Evolutionary conservation across 2,329 filamentous ascomycete genomes (phyloP), one percentile per base, ranked within the genome.

Genomic region (Rhynchosporium graminicola): DNA sequence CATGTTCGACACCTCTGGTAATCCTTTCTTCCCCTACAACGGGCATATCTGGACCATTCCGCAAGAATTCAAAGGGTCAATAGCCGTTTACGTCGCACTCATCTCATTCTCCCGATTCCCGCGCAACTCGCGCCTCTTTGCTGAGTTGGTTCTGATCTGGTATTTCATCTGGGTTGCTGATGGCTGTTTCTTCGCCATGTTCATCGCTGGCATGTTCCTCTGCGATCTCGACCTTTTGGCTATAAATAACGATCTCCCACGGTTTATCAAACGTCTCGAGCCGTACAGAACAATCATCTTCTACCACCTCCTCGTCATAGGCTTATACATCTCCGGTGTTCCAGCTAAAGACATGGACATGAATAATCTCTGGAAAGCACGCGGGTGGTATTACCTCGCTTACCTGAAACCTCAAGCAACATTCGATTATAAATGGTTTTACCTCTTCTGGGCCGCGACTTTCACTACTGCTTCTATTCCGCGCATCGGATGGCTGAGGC

Each of bases 81-180:
- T 90, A 59, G 76, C 86, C 65, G 75, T 88, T 59, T 90, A 87
- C 72, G 84, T 82, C 0, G 73, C 81, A 0, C 73, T 78, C 57
- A 72, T 78, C 2, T 79, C 87, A 0, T 78, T 90, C 10, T 82
- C 85, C 0, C 77, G 82, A 58, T 82, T 80, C 62, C 81, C 81
- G 0, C 77, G 75, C 29, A 82, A 80, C 60, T 80, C 82, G 3
- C 81, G 87, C 13, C 77, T 89, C 0, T 77, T 77, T 72, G 82
- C 82, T 70, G 75, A 85, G 68, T 52, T 78, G 0, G 80, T 71
- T 0, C 76, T 91, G 10, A 80, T 85, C 26, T 77, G 79, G 65
- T 91, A 90, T 74, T 89, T 88, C 70, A 77, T 90, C 71, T 89
- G 88, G 72, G 80, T 90, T 57, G 81, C 80, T 3, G 88, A 91